Evolutionary conservation across 768 basidiomycete genomes (phyloP).

Genomic region (Mycena vulgaris): DNA sequence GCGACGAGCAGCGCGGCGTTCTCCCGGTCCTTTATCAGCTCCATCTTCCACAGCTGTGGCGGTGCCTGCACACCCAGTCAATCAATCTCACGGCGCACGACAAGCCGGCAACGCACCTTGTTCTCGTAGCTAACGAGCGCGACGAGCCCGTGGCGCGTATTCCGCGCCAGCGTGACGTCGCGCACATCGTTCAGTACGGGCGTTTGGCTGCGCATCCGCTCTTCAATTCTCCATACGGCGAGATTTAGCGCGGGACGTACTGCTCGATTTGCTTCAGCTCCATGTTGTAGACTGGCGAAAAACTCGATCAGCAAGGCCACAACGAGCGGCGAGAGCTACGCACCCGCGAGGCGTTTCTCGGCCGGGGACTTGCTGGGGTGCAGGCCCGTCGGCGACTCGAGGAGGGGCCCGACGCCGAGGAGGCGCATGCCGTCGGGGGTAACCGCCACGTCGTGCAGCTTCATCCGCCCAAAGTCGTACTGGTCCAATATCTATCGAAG

Average conservation of each 20-base stretch:
- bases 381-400: slow-evolving; percentile 73
- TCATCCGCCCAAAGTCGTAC: slow-evolving; percentile 74
- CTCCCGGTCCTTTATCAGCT: slow-evolving; percentile 70
- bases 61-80: slow-evolving; percentile 65
- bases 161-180: slow-evolving; percentile 75
- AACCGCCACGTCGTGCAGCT: slow-evolving; percentile 79
- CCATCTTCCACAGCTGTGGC: slow-evolving; percentile 85
- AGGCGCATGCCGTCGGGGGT: slow-evolving; percentile 77
- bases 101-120: slow-evolving; percentile 59
- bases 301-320: neutral
- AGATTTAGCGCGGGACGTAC: slow-evolving; percentile 51
- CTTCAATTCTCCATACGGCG: slow-evolving; percentile 24
- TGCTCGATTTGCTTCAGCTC: slow-evolving; percentile 77
- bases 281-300: slow-evolving; percentile 73
- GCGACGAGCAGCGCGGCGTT: slow-evolving; percentile 51
- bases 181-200: slow-evolving; percentile 83
- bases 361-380: slow-evolving; percentile 78
- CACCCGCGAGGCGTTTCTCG: slow-evolving; percentile 84
- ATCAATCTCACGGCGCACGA: neutral
- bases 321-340: slow-evolving; percentile 34
- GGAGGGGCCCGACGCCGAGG: slow-evolving; percentile 77
- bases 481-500: slow-evolving; percentile 63
- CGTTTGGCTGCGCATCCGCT: slow-evolving; percentile 65
- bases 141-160: slow-evolving; percentile 62
- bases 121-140: slow-evolving; percentile 84